phyloP scores from a whole-genome alignment of 225 moss, liverwort and hornwort species.

The Takakia lepidozioides region DNA sequence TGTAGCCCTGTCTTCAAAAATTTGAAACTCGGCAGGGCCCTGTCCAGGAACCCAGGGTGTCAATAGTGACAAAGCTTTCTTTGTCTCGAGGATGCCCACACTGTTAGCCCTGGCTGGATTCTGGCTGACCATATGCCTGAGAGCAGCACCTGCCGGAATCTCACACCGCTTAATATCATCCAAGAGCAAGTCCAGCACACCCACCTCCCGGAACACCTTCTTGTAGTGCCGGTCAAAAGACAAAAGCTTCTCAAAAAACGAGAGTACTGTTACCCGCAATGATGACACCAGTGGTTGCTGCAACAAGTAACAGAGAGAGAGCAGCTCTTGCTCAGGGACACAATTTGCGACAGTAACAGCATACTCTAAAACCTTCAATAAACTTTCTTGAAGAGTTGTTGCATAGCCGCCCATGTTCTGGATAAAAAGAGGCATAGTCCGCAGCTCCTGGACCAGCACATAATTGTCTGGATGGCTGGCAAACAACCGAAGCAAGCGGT shows the following conservation, averaged over 20 bases:
- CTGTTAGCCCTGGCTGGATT: constrained; percentile 26
- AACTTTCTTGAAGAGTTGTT: constrained; percentile 75
- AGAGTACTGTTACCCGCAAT: constrained; percentile 66
- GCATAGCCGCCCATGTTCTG: constrained; percentile 87
- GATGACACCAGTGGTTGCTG: constrained; percentile 73
- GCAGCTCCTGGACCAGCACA: constrained; percentile 79
- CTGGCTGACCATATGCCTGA: constrained; percentile 13
- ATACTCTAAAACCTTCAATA: constrained; percentile 92
- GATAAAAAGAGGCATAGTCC: constrained; percentile 81
- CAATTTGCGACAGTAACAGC: constrained; percentile 89
- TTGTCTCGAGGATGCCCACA: constrained; percentile 35
- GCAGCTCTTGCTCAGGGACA: constrained; percentile 87
- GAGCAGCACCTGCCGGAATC: constrained; percentile 32
- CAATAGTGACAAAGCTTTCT: constrained; percentile 19
- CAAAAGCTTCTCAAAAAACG: constrained; percentile 88
- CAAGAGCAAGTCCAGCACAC: constrained; percentile 79
- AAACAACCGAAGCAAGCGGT: constrained; percentile 81
- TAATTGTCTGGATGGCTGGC: constrained; percentile 94
- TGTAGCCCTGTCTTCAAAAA: constrained; percentile 75
- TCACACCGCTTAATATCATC: constrained; percentile 83
- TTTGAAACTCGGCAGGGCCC: constrained; percentile 18
- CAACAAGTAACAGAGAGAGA: constrained; percentile 87
- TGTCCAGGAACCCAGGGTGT: constrained; percentile 2
- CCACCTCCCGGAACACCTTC: constrained; percentile 89
- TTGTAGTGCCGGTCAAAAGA: constrained; percentile 96